Evolutionary conservation across 306 rosid genomes (phyloP).

Genomic region (Ormosia semicastrata): DNA sequence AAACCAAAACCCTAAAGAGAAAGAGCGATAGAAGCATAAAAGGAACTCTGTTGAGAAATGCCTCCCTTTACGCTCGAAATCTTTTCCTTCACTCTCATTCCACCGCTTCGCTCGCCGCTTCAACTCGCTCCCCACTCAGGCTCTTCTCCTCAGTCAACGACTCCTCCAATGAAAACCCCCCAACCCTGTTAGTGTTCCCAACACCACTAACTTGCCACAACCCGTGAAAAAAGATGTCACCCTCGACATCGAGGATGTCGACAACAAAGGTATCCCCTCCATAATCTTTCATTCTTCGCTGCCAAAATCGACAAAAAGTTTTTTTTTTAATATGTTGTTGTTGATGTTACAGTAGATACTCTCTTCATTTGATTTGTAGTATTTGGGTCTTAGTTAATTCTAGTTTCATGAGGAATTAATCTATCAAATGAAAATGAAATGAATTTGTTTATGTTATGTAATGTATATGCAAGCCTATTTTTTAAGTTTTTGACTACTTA

Average conservation of each 20-base stretch:
- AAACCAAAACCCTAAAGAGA: slow-evolving; percentile 21
- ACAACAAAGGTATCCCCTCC: slow-evolving; percentile 55
- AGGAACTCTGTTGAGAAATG: slow-evolving; percentile 38
- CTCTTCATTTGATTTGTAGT: no score
- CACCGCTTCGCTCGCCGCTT: slow-evolving; percentile 30
- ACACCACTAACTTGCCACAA: not conserved
- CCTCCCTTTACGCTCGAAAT: slow-evolving; percentile 39
- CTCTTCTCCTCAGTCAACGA: slow-evolving; percentile 68
- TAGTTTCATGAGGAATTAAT: not conserved
- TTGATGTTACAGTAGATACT: no score
- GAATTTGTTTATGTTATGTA: not conserved
- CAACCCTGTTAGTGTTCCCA: not conserved
- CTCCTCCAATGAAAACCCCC: no score
- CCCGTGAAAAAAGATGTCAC: slow-evolving; percentile 21
- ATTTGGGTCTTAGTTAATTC: not conserved
- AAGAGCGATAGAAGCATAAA: slow-evolving; percentile 1
- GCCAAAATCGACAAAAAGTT: no score
- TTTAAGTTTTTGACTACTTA: not conserved
- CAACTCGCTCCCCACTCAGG: slow-evolving; percentile 35
- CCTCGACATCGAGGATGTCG: slow-evolving; percentile 39
- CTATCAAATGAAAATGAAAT: not conserved
- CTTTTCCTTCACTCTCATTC: slow-evolving; percentile 41
- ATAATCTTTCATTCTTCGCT: not conserved
- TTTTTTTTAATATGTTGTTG: no score
- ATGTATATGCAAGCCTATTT: not conserved